These are phyloP conservation scores for Phaeophleospora eucalypticola DNA, from an alignment of 2,329 filamentous ascomycete species.

Conservation along the genomic window DNA sequence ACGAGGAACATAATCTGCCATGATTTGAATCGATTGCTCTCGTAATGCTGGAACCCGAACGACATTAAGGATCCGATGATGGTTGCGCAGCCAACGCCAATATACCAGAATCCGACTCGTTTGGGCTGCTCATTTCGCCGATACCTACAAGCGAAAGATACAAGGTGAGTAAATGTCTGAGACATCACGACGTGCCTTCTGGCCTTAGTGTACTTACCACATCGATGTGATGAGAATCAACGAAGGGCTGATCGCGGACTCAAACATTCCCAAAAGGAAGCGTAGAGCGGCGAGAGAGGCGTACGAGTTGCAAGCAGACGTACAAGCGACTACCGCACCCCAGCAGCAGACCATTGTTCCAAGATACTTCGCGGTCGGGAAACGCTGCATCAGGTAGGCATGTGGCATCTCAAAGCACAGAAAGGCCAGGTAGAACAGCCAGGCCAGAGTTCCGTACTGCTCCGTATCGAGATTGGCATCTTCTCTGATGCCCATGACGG, in stretches of 20 bases:
- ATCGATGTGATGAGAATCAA: slow-evolving; percentile 54
- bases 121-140: slow-evolving; percentile 54
- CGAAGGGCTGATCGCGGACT: slow-evolving; percentile 51
- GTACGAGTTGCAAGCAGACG: slow-evolving; percentile 50
- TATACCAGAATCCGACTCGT: slow-evolving; percentile 63
- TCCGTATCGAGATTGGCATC: slow-evolving; percentile 33
- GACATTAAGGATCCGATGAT: slow-evolving; percentile 55
- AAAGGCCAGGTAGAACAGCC: slow-evolving; percentile 37
- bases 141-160: too few species aligned
- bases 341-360: slow-evolving; percentile 42
- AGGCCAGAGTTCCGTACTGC: slow-evolving; percentile 36
- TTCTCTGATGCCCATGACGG: slow-evolving; percentile 39
- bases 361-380: slow-evolving; percentile 53
- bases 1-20: slow-evolving; percentile 53
- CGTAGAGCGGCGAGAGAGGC: slow-evolving; percentile 48
- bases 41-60: slow-evolving; percentile 51
- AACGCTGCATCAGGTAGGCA: slow-evolving; percentile 50
- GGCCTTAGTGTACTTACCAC: too few species aligned
- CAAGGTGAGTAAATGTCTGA: too few species aligned
- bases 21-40: slow-evolving; percentile 34
- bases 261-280: slow-evolving; percentile 52
- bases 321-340: slow-evolving; percentile 47
- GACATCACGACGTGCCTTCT: too few species aligned
- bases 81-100: slow-evolving; percentile 56
- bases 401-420: slow-evolving; percentile 39